Conservation (phyloP, 306 rosid genomes). For the Argentina anserina region DNA sequence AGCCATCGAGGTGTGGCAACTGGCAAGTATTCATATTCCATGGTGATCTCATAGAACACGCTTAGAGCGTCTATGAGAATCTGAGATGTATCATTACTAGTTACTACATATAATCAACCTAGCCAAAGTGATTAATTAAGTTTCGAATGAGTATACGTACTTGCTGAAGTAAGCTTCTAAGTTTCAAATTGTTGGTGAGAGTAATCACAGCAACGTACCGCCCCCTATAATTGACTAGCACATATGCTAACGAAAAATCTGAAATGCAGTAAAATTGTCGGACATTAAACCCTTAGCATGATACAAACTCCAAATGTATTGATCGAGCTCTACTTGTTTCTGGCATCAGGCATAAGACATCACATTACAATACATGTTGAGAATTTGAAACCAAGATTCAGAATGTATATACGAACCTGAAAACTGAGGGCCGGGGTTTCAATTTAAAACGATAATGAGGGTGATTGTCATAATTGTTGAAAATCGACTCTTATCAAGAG, state of each 20-base stretch:
- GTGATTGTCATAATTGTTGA: neutral
- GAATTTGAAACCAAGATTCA: too few relatives aligned
- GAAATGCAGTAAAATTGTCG: neutral
- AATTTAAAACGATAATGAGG: too few relatives aligned
- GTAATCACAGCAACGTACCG: too few relatives aligned
- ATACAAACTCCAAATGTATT: too few relatives aligned
- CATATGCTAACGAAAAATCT: neutral
- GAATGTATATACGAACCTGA: neutral
- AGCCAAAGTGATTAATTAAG: neutral
- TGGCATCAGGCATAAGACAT: too few relatives aligned
- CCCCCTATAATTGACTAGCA: neutral
- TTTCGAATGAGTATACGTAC: neutral
- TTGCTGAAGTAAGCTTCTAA: too few relatives aligned
- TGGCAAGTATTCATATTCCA: conserved; percentile 1
- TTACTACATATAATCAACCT: neutral
- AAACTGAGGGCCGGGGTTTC: neutral
- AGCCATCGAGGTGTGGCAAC: too few relatives aligned
- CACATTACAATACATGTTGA: too few relatives aligned
- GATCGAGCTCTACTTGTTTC: neutral
- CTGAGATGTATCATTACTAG: neutral
- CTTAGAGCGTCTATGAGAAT: neutral
- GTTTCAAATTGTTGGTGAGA: too few relatives aligned
- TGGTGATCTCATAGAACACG: neutral
- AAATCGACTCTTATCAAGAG: neutral
- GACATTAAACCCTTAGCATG: neutral